Percentiles rank a stretch among this genome's conserved stretches.
Conservation (phyloP, 1,284 basidiomycete genomes). For the Porodaedalea pini region DNA sequence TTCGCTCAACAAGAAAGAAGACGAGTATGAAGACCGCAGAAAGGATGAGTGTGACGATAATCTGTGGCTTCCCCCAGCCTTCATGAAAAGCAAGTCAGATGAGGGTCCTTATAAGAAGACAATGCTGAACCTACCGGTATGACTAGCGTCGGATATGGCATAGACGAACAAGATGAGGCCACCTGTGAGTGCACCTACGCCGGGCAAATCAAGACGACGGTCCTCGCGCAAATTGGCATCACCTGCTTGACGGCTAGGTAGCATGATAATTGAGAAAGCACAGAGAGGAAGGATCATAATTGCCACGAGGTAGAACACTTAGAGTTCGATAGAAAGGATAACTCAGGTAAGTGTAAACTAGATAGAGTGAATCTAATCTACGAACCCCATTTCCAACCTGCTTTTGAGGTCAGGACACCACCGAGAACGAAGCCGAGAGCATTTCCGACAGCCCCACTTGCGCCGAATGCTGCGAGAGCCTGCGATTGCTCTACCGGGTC, state of each 20-base stretch:
- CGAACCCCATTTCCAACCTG: constrained; percentile 35
- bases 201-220: not conserved
- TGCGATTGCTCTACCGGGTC: constrained; percentile 42
- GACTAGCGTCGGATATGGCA: constrained; percentile 16
- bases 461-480: constrained; percentile 44
- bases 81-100: constrained; percentile 4
- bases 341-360: too few relatives aligned
- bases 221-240: not conserved
- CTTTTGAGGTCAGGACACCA: constrained; percentile 37
- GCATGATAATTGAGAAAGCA: constrained; percentile 1
- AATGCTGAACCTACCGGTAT: not conserved
- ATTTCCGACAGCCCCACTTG: constrained; percentile 42
- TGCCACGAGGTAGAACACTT: constrained; percentile 28
- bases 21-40: constrained; percentile 20
- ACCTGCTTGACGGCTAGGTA: not conserved
- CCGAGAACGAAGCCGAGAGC: constrained; percentile 38
- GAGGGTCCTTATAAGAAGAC: not conserved
- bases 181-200: constrained; percentile 8
- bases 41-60: constrained; percentile 24
- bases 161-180: constrained; percentile 21
- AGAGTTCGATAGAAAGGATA: constrained; percentile 33
- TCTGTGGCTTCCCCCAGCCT: constrained; percentile 23
- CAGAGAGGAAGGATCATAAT: constrained; percentile 32
- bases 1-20: constrained; percentile 24
- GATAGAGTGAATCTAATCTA: too few relatives aligned